A percentile compares a stretch with the other conserved stretches of the same genome.
phyloP scores from a whole-genome alignment of 2,329 filamentous ascomycete species.

The Chaetothyriales sp. region DNA sequence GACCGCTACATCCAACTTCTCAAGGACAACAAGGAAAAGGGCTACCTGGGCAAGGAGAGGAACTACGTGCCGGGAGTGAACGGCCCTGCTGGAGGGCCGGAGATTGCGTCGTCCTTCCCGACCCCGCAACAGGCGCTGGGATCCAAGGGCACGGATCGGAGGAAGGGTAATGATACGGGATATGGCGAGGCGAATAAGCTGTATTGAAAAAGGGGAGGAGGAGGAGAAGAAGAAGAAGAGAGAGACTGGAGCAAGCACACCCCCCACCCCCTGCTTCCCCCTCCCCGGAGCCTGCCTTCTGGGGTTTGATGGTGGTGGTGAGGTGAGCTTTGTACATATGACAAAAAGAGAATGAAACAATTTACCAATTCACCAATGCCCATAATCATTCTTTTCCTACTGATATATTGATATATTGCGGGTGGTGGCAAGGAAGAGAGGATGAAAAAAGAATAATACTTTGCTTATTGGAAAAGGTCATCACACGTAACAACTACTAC shows the following conservation, averaged over 20 bases:
- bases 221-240: too few species aligned
- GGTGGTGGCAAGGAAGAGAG: too few species aligned
- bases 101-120: constrained; percentile 15
- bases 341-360: neutral
- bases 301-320: neutral
- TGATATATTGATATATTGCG: too few species aligned
- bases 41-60: constrained; percentile 49
- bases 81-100: constrained; percentile 12
- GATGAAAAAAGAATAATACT: too few species aligned
- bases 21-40: constrained; percentile 47
- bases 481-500: too few species aligned
- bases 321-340: neutral
- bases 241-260: too few species aligned
- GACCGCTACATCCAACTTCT: constrained; percentile 51
- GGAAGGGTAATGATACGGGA: constrained; percentile 16
- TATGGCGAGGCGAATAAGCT: constrained; percentile 8
- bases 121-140: constrained; percentile 15
- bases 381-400: too few species aligned
- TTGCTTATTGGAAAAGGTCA: too few species aligned
- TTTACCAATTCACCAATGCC: too few species aligned
- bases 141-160: constrained; percentile 13
- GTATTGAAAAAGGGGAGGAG: constrained; percentile 6
- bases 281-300: too few species aligned
- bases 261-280: too few species aligned
- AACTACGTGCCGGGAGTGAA: constrained; percentile 36